These are phyloP conservation scores for Lactarius evosmus DNA, from an alignment of 768 basidiomycete species.

Conservation along the genomic window DNA sequence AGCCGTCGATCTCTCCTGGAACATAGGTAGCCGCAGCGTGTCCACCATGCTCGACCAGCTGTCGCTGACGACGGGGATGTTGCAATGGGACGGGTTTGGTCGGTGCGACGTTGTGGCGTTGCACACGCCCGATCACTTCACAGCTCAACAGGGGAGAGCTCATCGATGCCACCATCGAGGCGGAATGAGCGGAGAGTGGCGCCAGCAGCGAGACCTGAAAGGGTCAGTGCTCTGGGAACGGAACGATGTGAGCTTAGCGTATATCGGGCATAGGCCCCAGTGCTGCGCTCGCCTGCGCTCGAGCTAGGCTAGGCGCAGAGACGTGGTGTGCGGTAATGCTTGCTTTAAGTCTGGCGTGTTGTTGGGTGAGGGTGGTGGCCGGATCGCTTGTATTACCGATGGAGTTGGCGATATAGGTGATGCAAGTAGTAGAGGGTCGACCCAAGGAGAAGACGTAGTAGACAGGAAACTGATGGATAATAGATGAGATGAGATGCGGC, in stretches of 20 bases:
- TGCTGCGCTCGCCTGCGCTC: conserved; percentile 51
- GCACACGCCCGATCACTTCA: too few relatives aligned
- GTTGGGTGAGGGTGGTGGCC: conserved; percentile 79
- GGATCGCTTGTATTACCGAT: conserved; percentile 48
- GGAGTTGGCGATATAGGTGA: too few relatives aligned
- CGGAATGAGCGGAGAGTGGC: conserved; percentile 58
- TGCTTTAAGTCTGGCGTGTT: conserved; percentile 86
- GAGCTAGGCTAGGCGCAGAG: conserved; percentile 73
- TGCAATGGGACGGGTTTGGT: too few relatives aligned
- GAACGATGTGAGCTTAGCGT: conserved; percentile 43
- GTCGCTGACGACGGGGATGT: conserved; percentile 66
- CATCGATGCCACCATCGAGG: conserved; percentile 39
- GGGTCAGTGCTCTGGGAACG: conserved; percentile 94
- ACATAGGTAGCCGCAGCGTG: conserved; percentile 93
- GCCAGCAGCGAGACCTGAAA: conserved; percentile 54
- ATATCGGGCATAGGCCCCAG: conserved; percentile 59
- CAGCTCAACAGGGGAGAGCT: conserved; percentile 54
- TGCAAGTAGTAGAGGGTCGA: too few relatives aligned
- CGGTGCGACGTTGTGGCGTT: too few relatives aligned
- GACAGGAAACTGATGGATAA: too few relatives aligned
- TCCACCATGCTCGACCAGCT: conserved; percentile 99
- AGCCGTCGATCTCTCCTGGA: conserved; percentile 55
- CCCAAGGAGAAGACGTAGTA: too few relatives aligned
- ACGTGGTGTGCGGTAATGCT: conserved; percentile 79
- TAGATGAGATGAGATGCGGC: too few relatives aligned